Percentiles rank a stretch among this genome's conserved stretches.
phyloP scores from a whole-genome alignment of 2,329 filamentous ascomycete species.

The Colletotrichum simmondsii region DNA sequence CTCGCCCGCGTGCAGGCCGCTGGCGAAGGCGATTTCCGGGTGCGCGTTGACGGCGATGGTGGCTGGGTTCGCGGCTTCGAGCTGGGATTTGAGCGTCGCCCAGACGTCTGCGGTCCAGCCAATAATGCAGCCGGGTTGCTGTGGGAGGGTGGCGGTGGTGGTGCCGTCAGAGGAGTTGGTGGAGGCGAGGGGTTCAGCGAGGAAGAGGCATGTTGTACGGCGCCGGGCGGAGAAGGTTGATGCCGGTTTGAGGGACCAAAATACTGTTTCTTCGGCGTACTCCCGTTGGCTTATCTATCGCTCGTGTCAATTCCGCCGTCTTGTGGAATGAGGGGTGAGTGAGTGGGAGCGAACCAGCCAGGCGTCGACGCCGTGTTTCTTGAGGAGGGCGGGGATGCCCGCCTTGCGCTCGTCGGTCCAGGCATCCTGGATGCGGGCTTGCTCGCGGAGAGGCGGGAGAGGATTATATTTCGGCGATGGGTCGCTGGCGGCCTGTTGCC shows the following conservation, averaged over 20 bases:
- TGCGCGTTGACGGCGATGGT: slow-evolving; percentile 57
- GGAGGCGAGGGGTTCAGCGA: slow-evolving; percentile 46
- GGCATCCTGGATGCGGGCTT: slow-evolving; percentile 53
- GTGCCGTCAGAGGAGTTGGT: slow-evolving; percentile 45
- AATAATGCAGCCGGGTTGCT: slow-evolving; percentile 39
- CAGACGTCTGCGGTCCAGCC: slow-evolving; percentile 47
- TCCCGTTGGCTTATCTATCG: slow-evolving; percentile 60
- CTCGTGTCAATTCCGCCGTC: neutral
- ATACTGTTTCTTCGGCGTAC: slow-evolving; percentile 62
- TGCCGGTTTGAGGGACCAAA: slow-evolving; percentile 60
- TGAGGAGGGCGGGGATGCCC: slow-evolving; percentile 53
- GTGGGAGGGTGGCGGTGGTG: slow-evolving; percentile 49
- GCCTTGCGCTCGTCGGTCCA: slow-evolving; percentile 56
- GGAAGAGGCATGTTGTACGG: slow-evolving; percentile 61
- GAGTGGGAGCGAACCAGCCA: slow-evolving; percentile 52
- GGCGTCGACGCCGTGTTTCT: slow-evolving; percentile 57
- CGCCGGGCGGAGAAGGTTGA: slow-evolving; percentile 59
- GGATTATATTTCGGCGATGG: slow-evolving; percentile 43
- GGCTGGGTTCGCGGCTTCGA: slow-evolving; percentile 48
- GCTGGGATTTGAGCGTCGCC: slow-evolving; percentile 48
- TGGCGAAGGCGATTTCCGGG: slow-evolving; percentile 56
- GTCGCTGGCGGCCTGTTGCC: neutral
- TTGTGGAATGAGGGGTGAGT: neutral
- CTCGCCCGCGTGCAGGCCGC: slow-evolving; percentile 61
- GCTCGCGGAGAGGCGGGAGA: slow-evolving; percentile 55